Evolutionary conservation across 202 grass and related monocot genomes (phyloP).

Genomic region (Eragrostis tef): DNA sequence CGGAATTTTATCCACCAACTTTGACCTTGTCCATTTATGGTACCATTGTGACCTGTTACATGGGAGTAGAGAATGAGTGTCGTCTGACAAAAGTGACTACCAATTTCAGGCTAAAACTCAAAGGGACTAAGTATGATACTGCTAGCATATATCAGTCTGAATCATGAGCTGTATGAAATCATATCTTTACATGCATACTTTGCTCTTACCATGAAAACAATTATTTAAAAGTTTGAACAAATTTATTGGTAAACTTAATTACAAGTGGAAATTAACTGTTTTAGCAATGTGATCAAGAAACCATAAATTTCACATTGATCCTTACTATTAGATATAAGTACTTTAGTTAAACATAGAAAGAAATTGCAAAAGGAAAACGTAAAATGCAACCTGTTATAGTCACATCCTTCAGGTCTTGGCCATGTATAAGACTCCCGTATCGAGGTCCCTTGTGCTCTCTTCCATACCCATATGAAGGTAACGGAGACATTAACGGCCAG

Average conservation of each 20-base stretch:
- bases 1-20: constrained; percentile 90
- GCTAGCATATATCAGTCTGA: neutral
- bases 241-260: neutral
- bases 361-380: constrained; percentile 17
- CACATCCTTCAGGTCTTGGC: constrained; percentile 81
- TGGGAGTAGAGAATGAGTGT: constrained; percentile 22
- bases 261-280: neutral
- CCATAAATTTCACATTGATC: neutral
- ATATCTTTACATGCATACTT: constrained; percentile 21
- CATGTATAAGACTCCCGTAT: constrained; percentile 97
- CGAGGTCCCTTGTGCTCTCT: constrained; percentile 92
- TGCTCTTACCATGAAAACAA: neutral
- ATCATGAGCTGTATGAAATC: neutral
- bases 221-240: neutral
- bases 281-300: neutral
- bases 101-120: neutral
- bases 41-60: constrained; percentile 84
- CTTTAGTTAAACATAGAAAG: neutral
- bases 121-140: constrained; percentile 23
- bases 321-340: neutral
- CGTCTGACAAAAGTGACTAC: neutral
- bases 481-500: constrained; percentile 91
- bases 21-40: constrained; percentile 91
- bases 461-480: constrained; percentile 94
- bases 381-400: constrained; percentile 66